A percentile compares a stretch with the other conserved stretches of the same genome.
These are phyloP conservation scores for Claviceps sp. DNA, from an alignment of 2,329 filamentous ascomycete genomes.

Conservation along the genomic window DNA sequence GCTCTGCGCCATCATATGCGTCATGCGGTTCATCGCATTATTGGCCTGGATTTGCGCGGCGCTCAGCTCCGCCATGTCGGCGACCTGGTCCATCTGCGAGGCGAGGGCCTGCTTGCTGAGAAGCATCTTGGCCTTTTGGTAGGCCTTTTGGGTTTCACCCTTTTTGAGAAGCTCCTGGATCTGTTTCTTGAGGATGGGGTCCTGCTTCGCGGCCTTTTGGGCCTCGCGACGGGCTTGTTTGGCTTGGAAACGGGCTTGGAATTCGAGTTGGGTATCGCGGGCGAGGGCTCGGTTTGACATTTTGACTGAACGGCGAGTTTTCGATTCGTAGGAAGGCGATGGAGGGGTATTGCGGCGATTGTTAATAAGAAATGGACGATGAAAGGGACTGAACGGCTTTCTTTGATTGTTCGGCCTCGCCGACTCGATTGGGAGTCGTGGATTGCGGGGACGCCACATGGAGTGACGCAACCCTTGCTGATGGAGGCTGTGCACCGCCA, in stretches of 20 bases:
- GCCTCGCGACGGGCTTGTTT: constrained; percentile 49
- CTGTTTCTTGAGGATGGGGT: constrained; percentile 47
- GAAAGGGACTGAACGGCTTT: not conserved
- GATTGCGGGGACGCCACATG: constrained; percentile 8
- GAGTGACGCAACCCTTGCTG: constrained; percentile 4
- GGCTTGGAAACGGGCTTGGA: constrained; percentile 49
- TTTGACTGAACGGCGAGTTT: constrained; percentile 9
- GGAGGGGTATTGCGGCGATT: no score
- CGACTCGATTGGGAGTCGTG: not conserved
- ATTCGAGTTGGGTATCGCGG: constrained; percentile 50
- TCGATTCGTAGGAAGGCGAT: no score
- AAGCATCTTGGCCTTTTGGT: constrained; percentile 50
- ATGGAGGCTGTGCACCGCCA: not conserved
- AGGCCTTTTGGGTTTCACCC: constrained; percentile 49
- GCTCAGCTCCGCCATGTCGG: constrained; percentile 49
- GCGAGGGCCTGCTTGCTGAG: constrained; percentile 48
- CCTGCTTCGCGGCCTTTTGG: constrained; percentile 46
- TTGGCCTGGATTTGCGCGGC: constrained; percentile 51
- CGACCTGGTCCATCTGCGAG: constrained; percentile 50
- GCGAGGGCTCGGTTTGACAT: constrained; percentile 48
- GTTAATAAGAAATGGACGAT: no score
- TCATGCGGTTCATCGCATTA: constrained; percentile 53
- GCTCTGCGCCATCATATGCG: constrained; percentile 48
- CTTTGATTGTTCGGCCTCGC: not conserved
- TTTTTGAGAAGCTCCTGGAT: constrained; percentile 50